phyloP scores from a whole-genome alignment of 2,329 filamentous ascomycete species.

The Colletotrichum incanum region DNA sequence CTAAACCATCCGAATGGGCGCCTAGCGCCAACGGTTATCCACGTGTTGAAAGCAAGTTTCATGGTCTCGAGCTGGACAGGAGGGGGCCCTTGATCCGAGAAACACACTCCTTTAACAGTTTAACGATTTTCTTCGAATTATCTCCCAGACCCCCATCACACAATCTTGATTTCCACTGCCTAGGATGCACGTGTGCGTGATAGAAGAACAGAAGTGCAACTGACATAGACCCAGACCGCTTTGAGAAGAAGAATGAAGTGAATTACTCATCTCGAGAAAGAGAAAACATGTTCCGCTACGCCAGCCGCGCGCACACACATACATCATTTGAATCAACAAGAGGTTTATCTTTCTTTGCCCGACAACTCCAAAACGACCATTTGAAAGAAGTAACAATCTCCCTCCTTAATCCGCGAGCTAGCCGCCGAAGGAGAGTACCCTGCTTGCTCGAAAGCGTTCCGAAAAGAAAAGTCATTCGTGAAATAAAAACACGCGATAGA shows the following conservation, averaged over 20 bases:
- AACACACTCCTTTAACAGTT: not conserved
- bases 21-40: constrained; percentile 1
- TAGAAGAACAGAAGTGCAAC: not conserved
- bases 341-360: constrained; percentile 24
- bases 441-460: constrained; percentile 3
- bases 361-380: constrained; percentile 21
- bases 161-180: constrained; percentile 13
- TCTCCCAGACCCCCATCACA: not conserved
- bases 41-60: not conserved
- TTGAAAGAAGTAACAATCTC: not conserved
- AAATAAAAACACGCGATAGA: constrained; percentile 23
- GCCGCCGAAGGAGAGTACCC: not conserved
- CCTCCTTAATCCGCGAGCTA: constrained; percentile 13
- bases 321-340: not conserved
- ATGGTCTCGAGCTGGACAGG: not conserved
- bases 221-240: not conserved
- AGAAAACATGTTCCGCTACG: not conserved
- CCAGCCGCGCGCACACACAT: not conserved
- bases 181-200: not conserved
- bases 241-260: too few relatives aligned
- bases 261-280: not conserved
- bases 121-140: not conserved
- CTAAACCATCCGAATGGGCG: not conserved
- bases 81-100: not conserved
- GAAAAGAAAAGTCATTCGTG: constrained; percentile 6